phyloP scores from a whole-genome alignment of 2,329 filamentous ascomycete genomes.

The Diaporthe eres region DNA sequence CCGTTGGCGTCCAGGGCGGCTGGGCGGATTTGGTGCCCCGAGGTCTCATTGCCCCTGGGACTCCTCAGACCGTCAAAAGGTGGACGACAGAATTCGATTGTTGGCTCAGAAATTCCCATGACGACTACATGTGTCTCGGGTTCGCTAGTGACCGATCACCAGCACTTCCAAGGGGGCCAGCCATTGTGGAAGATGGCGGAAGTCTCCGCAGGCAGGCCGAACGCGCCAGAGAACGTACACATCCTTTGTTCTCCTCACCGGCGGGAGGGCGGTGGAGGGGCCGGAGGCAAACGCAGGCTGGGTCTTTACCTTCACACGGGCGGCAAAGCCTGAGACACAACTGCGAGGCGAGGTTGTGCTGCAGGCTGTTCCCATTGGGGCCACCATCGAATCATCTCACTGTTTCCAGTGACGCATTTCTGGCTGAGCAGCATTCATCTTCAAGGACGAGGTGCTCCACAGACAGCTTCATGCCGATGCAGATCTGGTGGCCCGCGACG shows the following conservation, averaged over 20 bases:
- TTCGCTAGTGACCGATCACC: not conserved
- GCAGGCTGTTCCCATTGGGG: not conserved
- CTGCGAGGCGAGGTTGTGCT: not conserved
- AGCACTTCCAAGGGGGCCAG: no score
- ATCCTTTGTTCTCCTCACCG: not conserved
- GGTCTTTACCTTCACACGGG: not conserved
- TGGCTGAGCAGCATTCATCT: not conserved
- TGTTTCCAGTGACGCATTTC: not conserved
- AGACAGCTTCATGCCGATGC: not conserved
- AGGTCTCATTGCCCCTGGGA: not conserved
- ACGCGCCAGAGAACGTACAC: not conserved
- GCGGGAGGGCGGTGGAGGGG: not conserved
- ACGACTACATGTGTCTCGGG: not conserved
- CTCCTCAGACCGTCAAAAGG: not conserved
- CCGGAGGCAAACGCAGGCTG: no score
- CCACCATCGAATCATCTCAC: not conserved
- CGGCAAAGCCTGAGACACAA: not conserved
- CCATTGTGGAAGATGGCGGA: not conserved
- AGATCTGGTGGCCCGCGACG: constrained; percentile 1
- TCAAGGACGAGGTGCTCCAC: not conserved
- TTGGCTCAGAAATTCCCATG: not conserved
- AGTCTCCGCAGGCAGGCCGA: not conserved
- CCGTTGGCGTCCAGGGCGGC: not conserved
- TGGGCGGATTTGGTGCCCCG: not conserved
- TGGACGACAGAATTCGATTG: not conserved